A percentile compares a stretch with the other conserved stretches of the same genome.
phyloP scores from a whole-genome alignment of 345 rosid genomes.

The Excoecaria cochinchinensis region DNA sequence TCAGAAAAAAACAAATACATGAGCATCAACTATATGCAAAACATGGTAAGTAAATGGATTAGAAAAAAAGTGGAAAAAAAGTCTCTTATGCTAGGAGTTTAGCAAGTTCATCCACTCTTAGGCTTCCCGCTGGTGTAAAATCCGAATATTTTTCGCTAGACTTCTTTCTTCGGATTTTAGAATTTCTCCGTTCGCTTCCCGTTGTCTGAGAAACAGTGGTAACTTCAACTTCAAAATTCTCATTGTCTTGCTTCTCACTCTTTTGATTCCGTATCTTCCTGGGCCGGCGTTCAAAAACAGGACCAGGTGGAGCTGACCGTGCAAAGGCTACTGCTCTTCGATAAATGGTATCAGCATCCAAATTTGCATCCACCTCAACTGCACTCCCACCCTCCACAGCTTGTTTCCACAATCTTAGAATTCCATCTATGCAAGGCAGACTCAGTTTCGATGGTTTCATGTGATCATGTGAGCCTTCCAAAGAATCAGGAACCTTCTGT shows the following conservation, averaged over 20 bases:
- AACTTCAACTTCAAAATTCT: constrained; percentile 27
- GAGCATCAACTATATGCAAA: neutral
- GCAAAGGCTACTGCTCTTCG: constrained; percentile 58
- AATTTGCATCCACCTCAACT: constrained; percentile 36
- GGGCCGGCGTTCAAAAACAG: constrained; percentile 45
- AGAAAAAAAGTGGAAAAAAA: too few relatives aligned
- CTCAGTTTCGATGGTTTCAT: constrained; percentile 13
- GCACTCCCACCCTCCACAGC: constrained; percentile 80
- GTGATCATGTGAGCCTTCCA: constrained; percentile 29
- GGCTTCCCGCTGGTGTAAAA: constrained; percentile 54
- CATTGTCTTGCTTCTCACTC: constrained; percentile 36
- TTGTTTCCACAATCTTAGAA: constrained; percentile 51
- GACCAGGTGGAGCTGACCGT: constrained; percentile 56
- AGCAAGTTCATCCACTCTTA: constrained; percentile 82
- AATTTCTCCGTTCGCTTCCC: constrained; percentile 18
- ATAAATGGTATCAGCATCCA: constrained; percentile 63
- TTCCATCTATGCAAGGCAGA: constrained; percentile 35
- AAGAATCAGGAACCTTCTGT: constrained; percentile 18
- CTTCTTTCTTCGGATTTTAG: constrained; percentile 19
- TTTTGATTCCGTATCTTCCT: constrained; percentile 37
- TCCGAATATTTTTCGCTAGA: constrained; percentile 32
- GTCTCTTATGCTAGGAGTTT: constrained; percentile 53
- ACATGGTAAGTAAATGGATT: neutral
- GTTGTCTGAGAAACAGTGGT: constrained; percentile 24
- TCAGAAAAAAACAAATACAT: neutral